Conservation (phyloP, 208 protist species). For the Leishmania turanica region DNA sequence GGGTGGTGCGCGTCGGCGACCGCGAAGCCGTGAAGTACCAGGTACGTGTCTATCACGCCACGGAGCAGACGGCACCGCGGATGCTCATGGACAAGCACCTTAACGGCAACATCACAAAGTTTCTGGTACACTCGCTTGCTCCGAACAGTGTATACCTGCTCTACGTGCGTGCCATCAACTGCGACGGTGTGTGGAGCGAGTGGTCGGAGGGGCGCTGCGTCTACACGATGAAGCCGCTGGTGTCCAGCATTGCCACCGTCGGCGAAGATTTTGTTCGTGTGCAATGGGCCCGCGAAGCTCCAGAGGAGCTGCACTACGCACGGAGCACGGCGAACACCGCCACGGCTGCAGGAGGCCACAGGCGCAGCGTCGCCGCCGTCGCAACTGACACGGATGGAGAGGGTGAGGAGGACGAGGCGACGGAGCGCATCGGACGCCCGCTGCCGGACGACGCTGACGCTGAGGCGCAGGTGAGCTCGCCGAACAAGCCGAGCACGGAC, state of each 20-base stretch:
- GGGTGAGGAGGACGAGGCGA: neutral
- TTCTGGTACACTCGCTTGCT: conserved; percentile 50
- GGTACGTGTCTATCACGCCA: conserved; percentile 35
- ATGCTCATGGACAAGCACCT: conserved; percentile 69
- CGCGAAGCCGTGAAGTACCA: conserved; percentile 44
- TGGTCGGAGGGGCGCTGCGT: conserved; percentile 86
- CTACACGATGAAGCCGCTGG: conserved; percentile 87
- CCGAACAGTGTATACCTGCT: conserved; percentile 80
- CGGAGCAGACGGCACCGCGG: conserved; percentile 22
- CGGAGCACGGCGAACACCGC: conserved; percentile 1
- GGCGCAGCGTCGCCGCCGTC: neutral
- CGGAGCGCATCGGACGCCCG: neutral
- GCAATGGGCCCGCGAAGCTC: conserved; percentile 67
- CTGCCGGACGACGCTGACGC: neutral
- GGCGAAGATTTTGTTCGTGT: conserved; percentile 90
- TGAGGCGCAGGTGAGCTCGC: neutral
- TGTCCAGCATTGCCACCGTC: conserved; percentile 55
- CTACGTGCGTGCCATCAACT: conserved; percentile 59
- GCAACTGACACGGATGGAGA: neutral
- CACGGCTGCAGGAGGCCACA: neutral
- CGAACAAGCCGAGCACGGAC: conserved; percentile 4
- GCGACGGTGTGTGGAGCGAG: conserved; percentile 77
- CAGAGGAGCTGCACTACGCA: conserved; percentile 58
- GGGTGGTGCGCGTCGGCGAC: conserved; percentile 19
- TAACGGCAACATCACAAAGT: conserved; percentile 37